Evolutionary conservation across 768 basidiomycete species (phyloP), one percentile per base, ranked within the genome.

Genomic region (Xanthoconium purpureum): DNA sequence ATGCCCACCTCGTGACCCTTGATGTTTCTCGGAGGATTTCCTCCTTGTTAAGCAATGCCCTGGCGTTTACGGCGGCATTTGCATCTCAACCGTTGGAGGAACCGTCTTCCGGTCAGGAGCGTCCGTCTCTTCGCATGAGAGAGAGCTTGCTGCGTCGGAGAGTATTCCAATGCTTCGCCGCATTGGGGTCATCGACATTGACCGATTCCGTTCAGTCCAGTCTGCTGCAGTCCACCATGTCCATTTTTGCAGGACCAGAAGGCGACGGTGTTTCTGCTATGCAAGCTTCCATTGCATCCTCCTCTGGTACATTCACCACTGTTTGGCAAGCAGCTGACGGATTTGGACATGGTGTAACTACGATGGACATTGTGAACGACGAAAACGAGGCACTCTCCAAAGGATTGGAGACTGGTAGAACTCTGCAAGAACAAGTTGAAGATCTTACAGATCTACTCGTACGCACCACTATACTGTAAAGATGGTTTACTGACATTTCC

Each of bases 21-120:
- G 97, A 98, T 65, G 91, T 96, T 18, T 89, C 91, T 5, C 81
- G 96, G 17, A 84, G 97, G 6, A 83, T 99, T 43, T 85, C 91
- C 12, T 88, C 91, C 1, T 74, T 98, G 24, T 78, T 99, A 38
- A 83, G 85, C 67, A 98, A 98, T 63, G 91, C 93, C 0, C 82
- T 98, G n/a, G 80, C 84, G 3, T 98, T 98, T 69, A 84, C 88
- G 15, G 90, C 88, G 61, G 84, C 85, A n/a, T 94, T 95, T 71
- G 74, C 89, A 18, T 80, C 82, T 1, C 84, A 86, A 50, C 81
- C 82, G 55, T 74, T 83, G 2, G 88, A 91, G 40, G 92, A 94
- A 52, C 74, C 70, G 2, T 74, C 76, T n/a, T 57, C 70, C 35
- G 60, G 62, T 8, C 65, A 66, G 11, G 75, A 77, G 52, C 79